Percentiles rank a stretch among this genome's conserved stretches.
Conservation (phyloP, 306 rosid genomes). For the Trifolium subterraneum region DNA sequence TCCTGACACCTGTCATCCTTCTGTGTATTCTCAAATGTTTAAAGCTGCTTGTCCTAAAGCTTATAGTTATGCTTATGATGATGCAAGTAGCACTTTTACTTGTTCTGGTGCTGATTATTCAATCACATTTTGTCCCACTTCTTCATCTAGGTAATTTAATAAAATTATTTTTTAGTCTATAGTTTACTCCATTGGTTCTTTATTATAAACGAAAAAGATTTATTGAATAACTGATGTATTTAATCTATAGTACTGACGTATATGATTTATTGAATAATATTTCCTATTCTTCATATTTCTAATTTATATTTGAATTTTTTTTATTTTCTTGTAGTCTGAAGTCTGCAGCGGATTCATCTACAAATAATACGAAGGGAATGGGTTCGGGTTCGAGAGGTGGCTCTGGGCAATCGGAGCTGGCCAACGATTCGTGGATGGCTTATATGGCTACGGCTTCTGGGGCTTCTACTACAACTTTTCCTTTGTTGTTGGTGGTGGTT, state of each 20-base stretch:
- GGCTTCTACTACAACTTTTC: constrained; percentile 23
- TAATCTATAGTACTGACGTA: too few relatives aligned
- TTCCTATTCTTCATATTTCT: too few relatives aligned
- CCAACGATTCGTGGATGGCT: constrained; percentile 64
- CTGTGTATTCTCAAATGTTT: constrained; percentile 73
- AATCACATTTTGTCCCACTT: constrained; percentile 74
- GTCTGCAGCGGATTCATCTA: constrained; percentile 54
- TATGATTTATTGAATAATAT: too few relatives aligned
- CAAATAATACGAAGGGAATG: constrained; percentile 35
- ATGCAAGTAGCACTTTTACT: constrained; percentile 81
- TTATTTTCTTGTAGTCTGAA: constrained; percentile 50
- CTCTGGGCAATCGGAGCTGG: constrained; percentile 49
- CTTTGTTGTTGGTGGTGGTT: constrained; percentile 46
- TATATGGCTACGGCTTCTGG: constrained; percentile 77
- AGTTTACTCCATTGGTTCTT: not conserved
- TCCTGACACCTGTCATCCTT: constrained; percentile 77
- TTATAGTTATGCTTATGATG: constrained; percentile 90
- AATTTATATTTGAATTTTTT: not conserved
- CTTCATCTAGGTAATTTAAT: constrained; percentile 56
- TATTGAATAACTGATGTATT: too few relatives aligned
- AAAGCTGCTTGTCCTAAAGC: constrained; percentile 86
- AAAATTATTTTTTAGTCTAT: not conserved
- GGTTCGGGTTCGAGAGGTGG: constrained; percentile 35
- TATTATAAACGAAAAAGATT: too few relatives aligned
- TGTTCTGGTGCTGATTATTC: constrained; percentile 78